Base-by-base conservation (phyloP, 495 filamentous ascomycete species). In the Massariosphaeria phaeospora region DNA sequence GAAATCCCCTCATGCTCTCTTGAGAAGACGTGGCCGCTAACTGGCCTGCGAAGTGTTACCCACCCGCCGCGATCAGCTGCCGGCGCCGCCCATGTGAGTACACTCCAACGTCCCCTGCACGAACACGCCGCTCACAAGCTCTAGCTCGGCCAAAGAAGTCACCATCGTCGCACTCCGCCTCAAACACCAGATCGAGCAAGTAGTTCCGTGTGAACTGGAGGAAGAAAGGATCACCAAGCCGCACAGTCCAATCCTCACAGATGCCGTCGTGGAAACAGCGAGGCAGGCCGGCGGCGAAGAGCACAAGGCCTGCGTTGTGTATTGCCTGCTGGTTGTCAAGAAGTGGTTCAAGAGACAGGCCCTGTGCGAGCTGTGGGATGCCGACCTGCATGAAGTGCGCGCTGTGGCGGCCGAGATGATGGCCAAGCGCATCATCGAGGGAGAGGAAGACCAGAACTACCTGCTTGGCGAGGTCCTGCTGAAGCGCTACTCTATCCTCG, bases 351-450 rank as follows among this genome's bases (percentile, higher is more conserved):
- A 84, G 61, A 79, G 77, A 15, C 90, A 97, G 69, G 82, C 88
- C 10, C 52, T 76, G 17, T 67, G 84, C 18, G 93, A 97, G 74
- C 79, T 96, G 7, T 97, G 89, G 84, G 90, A 98, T 68, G 82
- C 91, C 2, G 85, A 88, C 43, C 74, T 98, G 33, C 89, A 95
- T 65, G 67, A 83, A 43, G 73, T 86, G 20, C 79, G 91, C 17
- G 89, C 88, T 7, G 70, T 79, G 15, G 91, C 94, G n/a, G 93
- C 87, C 67, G 93, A 97, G 69, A 81, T 96, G 34, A 86, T 98
- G 48, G 89, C 94, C n/a, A 98, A 96, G 75, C 76, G 76, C 33
- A 83, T 96, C 59, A 96, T 98, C 66, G 93, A 98, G 69, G 58
- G 70, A 2, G 89, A 93, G 65, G 80, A 89, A 12, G 78, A 96